These are phyloP conservation scores for Botrytis paeoniae DNA, from an alignment of 2,329 filamentous ascomycete species.

Conservation along the genomic window DNA sequence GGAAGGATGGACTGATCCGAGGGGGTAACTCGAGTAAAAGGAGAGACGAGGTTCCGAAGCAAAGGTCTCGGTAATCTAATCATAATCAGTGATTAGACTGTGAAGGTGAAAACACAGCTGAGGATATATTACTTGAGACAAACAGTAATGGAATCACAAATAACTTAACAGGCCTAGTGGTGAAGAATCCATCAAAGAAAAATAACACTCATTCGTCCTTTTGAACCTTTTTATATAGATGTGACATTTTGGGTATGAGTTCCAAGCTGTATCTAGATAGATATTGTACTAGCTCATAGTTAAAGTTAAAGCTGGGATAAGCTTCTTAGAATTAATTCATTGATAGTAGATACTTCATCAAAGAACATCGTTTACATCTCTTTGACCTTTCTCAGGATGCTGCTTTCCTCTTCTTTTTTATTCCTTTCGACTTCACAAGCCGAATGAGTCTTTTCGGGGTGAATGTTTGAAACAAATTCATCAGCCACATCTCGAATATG, in stretches of 20 bases:
- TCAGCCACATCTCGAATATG: constrained; percentile 14
- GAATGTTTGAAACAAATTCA: constrained; percentile 8
- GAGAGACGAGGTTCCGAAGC: neutral
- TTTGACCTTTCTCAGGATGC: neutral
- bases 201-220: neutral
- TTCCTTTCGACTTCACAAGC: neutral
- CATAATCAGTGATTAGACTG: neutral
- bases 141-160: neutral
- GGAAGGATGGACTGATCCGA: neutral
- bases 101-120: neutral
- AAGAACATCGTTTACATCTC: neutral
- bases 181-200: too few relatives aligned
- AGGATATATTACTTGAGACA: neutral
- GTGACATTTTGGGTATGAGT: neutral
- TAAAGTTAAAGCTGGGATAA: neutral
- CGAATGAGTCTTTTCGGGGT: constrained; percentile 2
- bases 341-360: neutral
- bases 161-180: neutral
- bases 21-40: neutral
- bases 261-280: neutral
- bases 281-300: neutral
- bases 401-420: neutral
- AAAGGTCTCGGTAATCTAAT: neutral
- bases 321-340: neutral
- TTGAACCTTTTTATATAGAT: neutral